phyloP scores from a whole-genome alignment of 2,329 filamentous ascomycete species.

The Beauveria brongniartii region DNA sequence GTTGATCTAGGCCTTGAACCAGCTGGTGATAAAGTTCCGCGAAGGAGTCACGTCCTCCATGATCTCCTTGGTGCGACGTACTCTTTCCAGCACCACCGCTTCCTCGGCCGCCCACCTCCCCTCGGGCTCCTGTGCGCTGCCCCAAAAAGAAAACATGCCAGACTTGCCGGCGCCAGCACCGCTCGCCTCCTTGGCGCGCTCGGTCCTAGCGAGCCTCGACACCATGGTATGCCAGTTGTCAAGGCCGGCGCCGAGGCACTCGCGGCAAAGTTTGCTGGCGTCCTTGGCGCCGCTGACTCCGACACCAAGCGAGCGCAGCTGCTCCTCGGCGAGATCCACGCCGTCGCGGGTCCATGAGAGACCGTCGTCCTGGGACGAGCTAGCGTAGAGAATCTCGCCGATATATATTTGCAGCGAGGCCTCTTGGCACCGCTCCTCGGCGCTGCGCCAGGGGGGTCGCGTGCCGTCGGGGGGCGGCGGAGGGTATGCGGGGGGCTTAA shows the following conservation, averaged over 20 bases:
- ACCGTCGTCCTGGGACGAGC: constrained; percentile 54
- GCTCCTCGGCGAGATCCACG: constrained; percentile 70
- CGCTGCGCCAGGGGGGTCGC: constrained; percentile 53
- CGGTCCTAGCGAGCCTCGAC: constrained; percentile 48
- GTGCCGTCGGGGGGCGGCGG: constrained; percentile 62
- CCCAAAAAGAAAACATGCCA: constrained; percentile 30
- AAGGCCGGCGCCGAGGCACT: constrained; percentile 70
- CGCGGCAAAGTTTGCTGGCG: constrained; percentile 52
- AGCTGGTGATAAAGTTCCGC: constrained; percentile 23
- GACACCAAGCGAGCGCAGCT: constrained; percentile 39
- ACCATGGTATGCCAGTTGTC: constrained; percentile 83
- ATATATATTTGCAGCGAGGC: constrained; percentile 83
- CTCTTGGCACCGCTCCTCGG: constrained; percentile 69
- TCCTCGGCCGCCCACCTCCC: constrained; percentile 48
- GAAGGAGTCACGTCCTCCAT: constrained; percentile 40
- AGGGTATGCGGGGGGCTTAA: constrained; percentile 56
- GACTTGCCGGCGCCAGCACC: constrained; percentile 26
- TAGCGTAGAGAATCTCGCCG: constrained; percentile 82
- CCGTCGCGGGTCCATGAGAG: constrained; percentile 86
- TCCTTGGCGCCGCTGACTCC: constrained; percentile 21
- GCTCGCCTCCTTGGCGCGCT: constrained; percentile 30
- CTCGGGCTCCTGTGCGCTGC: constrained; percentile 25
- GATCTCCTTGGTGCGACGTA: constrained; percentile 42
- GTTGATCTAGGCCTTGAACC: constrained; percentile 32
- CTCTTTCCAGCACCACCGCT: constrained; percentile 44